Base-by-base conservation (phyloP, 306 rosid genomes). In the Malus domestica region DNA sequence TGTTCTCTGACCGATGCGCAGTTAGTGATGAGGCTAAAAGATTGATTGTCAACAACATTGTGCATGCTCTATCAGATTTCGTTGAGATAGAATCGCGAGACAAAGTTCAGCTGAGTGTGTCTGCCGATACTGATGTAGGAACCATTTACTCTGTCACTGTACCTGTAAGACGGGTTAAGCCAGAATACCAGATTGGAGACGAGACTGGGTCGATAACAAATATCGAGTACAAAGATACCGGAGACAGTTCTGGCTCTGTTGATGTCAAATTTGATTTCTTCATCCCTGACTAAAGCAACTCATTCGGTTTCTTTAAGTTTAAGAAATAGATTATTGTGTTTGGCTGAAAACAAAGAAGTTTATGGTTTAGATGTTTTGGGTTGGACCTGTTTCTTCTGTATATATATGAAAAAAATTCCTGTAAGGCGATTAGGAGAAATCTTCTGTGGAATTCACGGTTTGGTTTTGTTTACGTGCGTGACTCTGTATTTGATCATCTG, bases 81-180 rank as follows among this genome's bases (percentile, higher is more conserved):
- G 97, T 92, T 79, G 98, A 87, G 83, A 95, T 95, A 61, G 98
- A 95, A 83, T 90, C 98, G 2, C 94, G 84, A 78, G 98, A 95
- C 80, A 95, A 95, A 86, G 98, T 95, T 81, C 87, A 92, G 83
- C 81, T 95, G 70, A 95, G 93, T 68, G 96, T 95, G 75, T 92
- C 97, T 49, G 77, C 98, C 14, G 97, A 95, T 80, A 80, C 95
- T 38, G 97, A 90, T 77, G 83, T 95, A 27, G 98, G 98, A 78
- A 95, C 98, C 65, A 87, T 95, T 73, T 95, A 92, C 81, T 95
- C 98, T 2, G 96, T 95, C 80, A 92, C 96, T 0, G 97, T 95
- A 61, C 98, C 98, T 10, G 97, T 95, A 18, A 86, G 97, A 75
- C 86, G 98, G 44, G 98, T 95, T 73, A 95, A 92, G 84, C 88